A percentile compares a stretch with the other conserved stretches of the same genome.
Evolutionary conservation across 176 grass and related monocot genomes (phyloP).

Genomic region (Olyra latifolia): DNA sequence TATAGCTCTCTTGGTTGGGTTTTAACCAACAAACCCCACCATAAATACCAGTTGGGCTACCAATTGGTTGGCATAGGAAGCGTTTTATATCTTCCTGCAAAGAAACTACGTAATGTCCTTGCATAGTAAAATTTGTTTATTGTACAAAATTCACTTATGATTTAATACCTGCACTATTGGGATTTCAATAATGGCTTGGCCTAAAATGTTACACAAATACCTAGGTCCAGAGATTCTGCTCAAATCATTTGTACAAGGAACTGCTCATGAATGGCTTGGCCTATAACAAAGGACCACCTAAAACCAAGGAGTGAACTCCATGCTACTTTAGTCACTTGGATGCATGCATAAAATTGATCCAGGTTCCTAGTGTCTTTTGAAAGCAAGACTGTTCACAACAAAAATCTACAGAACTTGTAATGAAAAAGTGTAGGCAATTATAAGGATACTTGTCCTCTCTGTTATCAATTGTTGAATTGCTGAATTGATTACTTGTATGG

Average conservation of each 20-base stretch:
- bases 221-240: neutral
- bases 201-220: neutral
- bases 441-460: conserved; percentile 74
- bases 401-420: conserved; percentile 25
- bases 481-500: conserved; percentile 73
- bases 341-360: conserved; percentile 5
- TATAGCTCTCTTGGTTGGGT: neutral
- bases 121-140: neutral
- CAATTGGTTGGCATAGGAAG: neutral
- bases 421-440: conserved; percentile 1
- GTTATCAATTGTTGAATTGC: conserved; percentile 65
- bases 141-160: neutral
- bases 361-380: neutral
- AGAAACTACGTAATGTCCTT: neutral
- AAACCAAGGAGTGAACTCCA: neutral
- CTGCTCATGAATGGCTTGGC: neutral
- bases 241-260: conserved; percentile 1
- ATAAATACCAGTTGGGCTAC: conserved; percentile 7
- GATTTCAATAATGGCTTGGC: neutral
- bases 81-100: neutral
- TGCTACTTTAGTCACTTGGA: neutral
- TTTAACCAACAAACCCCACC: conserved; percentile 5
- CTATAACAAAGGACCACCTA: neutral
- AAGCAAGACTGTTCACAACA: conserved; percentile 23
- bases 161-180: neutral